Conservation (phyloP, 306 rosid genomes). For the Arachis hypogaea region DNA sequence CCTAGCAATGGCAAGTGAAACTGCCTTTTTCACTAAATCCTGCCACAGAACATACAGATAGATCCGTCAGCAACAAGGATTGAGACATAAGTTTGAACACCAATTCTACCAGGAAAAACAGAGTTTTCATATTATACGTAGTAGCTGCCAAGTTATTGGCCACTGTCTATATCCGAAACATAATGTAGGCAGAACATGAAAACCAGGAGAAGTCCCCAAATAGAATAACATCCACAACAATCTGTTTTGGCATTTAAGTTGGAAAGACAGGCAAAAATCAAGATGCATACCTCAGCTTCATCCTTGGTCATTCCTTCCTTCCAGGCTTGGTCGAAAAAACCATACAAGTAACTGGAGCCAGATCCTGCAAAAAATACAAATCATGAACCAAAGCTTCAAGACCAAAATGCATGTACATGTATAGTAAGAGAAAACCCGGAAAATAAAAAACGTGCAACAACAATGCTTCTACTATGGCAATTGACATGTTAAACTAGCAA, state of each 20-base stretch:
- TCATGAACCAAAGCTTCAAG: constrained; percentile 23
- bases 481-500: constrained; percentile 17
- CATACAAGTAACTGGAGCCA: constrained; percentile 97
- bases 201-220: constrained; percentile 19
- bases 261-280: constrained; percentile 20
- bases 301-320: constrained; percentile 96
- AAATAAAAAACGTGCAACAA: background rate
- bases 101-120: background rate
- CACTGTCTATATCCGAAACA: constrained; percentile 14
- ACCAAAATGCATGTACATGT: constrained; percentile 11
- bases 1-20: constrained; percentile 95
- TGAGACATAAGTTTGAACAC: constrained; percentile 4
- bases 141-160: background rate
- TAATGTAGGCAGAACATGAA: background rate
- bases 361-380: constrained; percentile 65
- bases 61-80: constrained; percentile 15
- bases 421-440: constrained; percentile 1
- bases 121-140: background rate
- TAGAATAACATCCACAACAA: constrained; percentile 16
- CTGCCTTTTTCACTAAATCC: constrained; percentile 91
- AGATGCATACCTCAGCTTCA: constrained; percentile 88
- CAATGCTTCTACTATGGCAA: background rate
- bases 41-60: constrained; percentile 38
- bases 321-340: constrained; percentile 97
- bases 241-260: background rate